phyloP scores from a whole-genome alignment of 2,329 filamentous ascomycete species.

The Corinectria fuckeliana region DNA sequence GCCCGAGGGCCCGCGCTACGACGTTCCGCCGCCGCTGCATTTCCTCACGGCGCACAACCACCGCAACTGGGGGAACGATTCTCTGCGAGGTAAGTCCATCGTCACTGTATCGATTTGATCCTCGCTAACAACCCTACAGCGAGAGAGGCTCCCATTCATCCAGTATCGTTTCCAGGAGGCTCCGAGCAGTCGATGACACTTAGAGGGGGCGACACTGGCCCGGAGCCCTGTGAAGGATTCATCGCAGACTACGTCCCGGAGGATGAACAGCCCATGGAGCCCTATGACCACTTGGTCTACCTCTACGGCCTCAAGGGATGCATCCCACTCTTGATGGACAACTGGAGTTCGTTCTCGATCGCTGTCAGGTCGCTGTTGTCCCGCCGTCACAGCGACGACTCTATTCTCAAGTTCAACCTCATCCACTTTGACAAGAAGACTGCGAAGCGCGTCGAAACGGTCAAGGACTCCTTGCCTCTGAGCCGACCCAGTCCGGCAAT shows the following conservation, averaged over 20 bases:
- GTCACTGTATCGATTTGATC: background rate
- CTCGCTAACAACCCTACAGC: conserved; percentile 19
- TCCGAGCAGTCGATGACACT: conserved; percentile 16
- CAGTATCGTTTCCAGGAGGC: conserved; percentile 6
- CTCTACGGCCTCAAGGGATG: conserved; percentile 44
- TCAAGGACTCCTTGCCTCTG: conserved; percentile 18
- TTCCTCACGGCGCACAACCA: conserved; percentile 41
- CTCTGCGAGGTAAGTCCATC: conserved; percentile 25
- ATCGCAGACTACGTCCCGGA: conserved; percentile 10
- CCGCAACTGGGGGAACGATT: conserved; percentile 41
- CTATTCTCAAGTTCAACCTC: conserved; percentile 1
- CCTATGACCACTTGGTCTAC: conserved; percentile 20
- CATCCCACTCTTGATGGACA: conserved; percentile 31
- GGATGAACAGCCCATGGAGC: background rate
- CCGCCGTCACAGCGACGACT: conserved; percentile 1
- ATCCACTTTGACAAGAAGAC: conserved; percentile 20
- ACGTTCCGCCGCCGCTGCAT: conserved; percentile 38
- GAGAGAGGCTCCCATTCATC: conserved; percentile 10
- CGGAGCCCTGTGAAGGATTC: background rate
- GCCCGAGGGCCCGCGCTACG: background rate
- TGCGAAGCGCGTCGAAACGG: background rate
- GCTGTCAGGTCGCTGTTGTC: conserved; percentile 37
- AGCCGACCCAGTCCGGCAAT: background rate
- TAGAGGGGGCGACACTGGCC: conserved; percentile 21
- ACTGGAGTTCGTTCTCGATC: conserved; percentile 27